Conservation (phyloP, 345 rosid genomes). For the Arabidopsis arenosa region DNA sequence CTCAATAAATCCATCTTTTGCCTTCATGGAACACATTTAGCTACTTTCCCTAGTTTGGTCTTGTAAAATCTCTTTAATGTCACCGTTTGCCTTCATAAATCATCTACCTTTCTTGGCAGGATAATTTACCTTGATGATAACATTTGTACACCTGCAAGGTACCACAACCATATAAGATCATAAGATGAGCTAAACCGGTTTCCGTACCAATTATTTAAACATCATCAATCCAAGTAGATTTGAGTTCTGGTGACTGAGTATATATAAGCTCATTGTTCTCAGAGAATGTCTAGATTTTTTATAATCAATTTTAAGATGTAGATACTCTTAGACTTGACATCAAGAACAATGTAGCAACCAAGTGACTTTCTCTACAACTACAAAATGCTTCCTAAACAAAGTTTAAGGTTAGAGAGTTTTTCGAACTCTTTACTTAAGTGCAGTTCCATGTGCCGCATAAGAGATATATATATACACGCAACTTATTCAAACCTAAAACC, state of each 20-base stretch:
- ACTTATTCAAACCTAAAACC: neutral
- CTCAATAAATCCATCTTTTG: conserved; percentile 36
- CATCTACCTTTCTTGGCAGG: conserved; percentile 44
- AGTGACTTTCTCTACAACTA: conserved; percentile 18
- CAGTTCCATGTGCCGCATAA: neutral
- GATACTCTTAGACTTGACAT: conserved; percentile 12
- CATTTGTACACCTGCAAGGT: conserved; percentile 28
- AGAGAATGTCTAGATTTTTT: neutral
- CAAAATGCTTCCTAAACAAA: neutral
- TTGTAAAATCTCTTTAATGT: conserved; percentile 44
- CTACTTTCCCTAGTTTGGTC: conserved; percentile 35
- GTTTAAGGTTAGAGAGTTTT: conserved; percentile 12
- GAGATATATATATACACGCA: neutral
- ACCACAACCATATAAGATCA: conserved; percentile 20
- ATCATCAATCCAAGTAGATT: conserved; percentile 2
- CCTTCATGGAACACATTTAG: conserved; percentile 34
- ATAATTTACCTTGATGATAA: conserved; percentile 12
- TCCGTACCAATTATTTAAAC: neutral
- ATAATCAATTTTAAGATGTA: neutral
- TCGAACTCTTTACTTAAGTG: neutral
- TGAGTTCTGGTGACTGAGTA: neutral
- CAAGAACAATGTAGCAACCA: conserved; percentile 28
- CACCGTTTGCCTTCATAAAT: conserved; percentile 38
- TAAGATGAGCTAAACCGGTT: conserved; percentile 5
- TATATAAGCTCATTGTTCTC: conserved; percentile 5